Evolutionary conservation across 2,329 filamentous ascomycete species (phyloP), one percentile per base, ranked within the genome.

Genomic region (Ophiostoma ulmi): DNA sequence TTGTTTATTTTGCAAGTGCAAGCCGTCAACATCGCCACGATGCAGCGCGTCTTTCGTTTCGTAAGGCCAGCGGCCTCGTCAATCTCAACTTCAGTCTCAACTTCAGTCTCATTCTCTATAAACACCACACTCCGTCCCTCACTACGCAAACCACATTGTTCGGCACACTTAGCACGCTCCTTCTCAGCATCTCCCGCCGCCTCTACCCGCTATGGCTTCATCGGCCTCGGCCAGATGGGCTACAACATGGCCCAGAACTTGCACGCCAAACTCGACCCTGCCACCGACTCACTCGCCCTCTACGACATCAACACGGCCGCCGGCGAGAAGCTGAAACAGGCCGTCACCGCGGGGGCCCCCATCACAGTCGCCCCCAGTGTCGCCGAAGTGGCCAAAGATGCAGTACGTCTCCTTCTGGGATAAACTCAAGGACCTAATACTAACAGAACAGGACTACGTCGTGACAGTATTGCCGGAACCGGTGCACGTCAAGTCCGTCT

Each of bases 391-490:
- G 81, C 83, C 3, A 82, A 80, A 72, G 82, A 86, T 69, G 83
- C 86, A 74, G 86, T 88, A 81, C 73, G 84, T 55, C 31, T 58
- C 68, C 68, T 63, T 35, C 55, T 36, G 13, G 22, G 35, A 44
- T 69, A 41, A 1, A 5, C 44, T 3, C n/a, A 5, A 31, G 31
- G 31, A 11, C 22, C 0, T 5, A 14, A 26, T 55, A 3, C 52
- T 58, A 63, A 35, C 26, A 31, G 69, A 36, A 75, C 75, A 97
- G 94, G 90, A 94, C 81, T 91, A 88, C 39, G 88, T 97, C 73
- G 88, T 99, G 70, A 97, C 94, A 14, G 93, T 93, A 72, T 87
- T 99, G 1, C 95, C 95, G 0, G 93, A 97, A 76, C 93, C 94
- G 1, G 85, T 90, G 38, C 94, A 98, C 78, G 94, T 98, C 71